phyloP scores from a whole-genome alignment of 495 filamentous ascomycete genomes.

The Penicillium manginii region DNA sequence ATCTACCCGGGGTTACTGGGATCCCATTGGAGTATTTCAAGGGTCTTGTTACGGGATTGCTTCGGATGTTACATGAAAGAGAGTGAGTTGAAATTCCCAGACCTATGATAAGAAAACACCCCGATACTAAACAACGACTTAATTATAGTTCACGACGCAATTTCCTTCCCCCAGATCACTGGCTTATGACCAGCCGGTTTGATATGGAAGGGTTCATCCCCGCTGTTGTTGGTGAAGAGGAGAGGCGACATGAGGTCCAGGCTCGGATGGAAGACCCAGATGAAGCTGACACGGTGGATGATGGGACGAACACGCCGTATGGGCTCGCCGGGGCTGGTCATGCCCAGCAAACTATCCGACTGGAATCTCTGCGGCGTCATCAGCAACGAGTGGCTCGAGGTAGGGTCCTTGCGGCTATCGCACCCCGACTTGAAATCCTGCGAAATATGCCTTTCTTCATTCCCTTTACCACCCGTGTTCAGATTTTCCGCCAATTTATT shows the following conservation, averaged over 20 bases:
- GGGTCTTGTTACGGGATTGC: slow-evolving; percentile 76
- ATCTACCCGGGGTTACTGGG: slow-evolving; percentile 64
- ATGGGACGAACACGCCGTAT: slow-evolving; percentile 33
- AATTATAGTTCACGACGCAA: slow-evolving; percentile 69
- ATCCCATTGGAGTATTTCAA: slow-evolving; percentile 80
- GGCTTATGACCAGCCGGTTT: slow-evolving; percentile 92
- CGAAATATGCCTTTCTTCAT: slow-evolving; percentile 98
- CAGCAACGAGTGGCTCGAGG: slow-evolving; percentile 67
- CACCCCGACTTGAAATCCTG: slow-evolving; percentile 85
- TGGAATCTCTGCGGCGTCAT: slow-evolving; percentile 58
- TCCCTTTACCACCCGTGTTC: slow-evolving; percentile 87
- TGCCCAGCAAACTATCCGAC: slow-evolving; percentile 53
- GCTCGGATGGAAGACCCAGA: slow-evolving; percentile 58
- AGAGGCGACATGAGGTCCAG: slow-evolving; percentile 71
- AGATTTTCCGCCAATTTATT: slow-evolving; percentile 94
- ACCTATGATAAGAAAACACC: neutral
- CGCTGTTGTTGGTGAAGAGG: slow-evolving; percentile 86
- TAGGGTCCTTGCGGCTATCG: slow-evolving; percentile 72
- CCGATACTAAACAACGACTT: slow-evolving; percentile 7
- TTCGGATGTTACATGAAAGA: slow-evolving; percentile 89
- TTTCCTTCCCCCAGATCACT: slow-evolving; percentile 81
- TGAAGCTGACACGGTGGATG: slow-evolving; percentile 36
- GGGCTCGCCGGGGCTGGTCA: slow-evolving; percentile 55
- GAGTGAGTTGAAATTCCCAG: slow-evolving; percentile 56
- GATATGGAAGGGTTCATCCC: slow-evolving; percentile 90